Base-by-base conservation (phyloP, 2,329 filamentous ascomycete genomes). In the Alternaria angustiovoidea region DNA sequence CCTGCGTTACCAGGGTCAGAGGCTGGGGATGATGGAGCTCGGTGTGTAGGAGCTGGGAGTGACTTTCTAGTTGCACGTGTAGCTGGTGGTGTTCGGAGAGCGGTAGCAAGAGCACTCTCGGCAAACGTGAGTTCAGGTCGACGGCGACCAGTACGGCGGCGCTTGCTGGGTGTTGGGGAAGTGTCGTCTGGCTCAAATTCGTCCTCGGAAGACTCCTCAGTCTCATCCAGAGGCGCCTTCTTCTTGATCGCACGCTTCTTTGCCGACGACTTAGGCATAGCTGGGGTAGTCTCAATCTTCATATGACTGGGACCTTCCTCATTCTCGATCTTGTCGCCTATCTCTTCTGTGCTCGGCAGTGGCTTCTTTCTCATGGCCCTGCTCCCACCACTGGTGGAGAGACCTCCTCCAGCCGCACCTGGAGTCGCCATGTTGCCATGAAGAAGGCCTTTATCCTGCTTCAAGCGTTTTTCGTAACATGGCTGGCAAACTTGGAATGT, bases 401-500 rank as follows among this genome's bases (percentile, higher is more conserved):
- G 5, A 2, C 24, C 24, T 11, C 8, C n/a, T n/a, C 26, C 47
- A 20, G 26, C 22, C 20, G 34, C 20, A 30, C 39, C 38, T 11
- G 44, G 49, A 5, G 55, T 58, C 43, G 51, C 41, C 51, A 70
- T 59, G 8, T 70, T 73, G 1, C 73, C 73, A 52, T 76, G 75
- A 7, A 62, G 47, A 22, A 75, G 34, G 2, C 65, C 67, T n/a
- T 54, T 56, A 1, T 64, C 64, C 2, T 48, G 44, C 20, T 28
- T 49, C 28, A 63, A 43, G 9, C 66, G 57, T 28, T 39, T 52
- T 6, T 70, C 51, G 44, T 66, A 71, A 36, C 76, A 79, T 4
- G 67, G 63, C 7, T 62, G 59, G 48, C 76, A 79, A 6, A 78
- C 64, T 41, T 78, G 73, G 38, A 71, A 78, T 4, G 72, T 75